Evolutionary conservation across 768 basidiomycete genomes (phyloP), one percentile per base, ranked within the genome.

Genomic region (Suillus cothurnatus): DNA sequence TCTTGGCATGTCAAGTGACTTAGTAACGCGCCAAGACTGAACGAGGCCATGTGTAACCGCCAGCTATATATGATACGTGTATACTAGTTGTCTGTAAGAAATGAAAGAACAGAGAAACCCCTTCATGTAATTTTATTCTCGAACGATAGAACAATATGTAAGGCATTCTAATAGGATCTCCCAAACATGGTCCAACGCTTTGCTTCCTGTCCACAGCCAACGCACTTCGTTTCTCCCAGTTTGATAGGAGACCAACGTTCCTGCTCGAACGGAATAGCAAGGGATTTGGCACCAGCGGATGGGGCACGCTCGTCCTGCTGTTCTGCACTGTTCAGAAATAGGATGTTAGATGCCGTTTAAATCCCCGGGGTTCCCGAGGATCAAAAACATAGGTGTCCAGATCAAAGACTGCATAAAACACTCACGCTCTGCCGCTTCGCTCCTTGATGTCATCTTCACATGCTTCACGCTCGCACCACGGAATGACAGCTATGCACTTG

Each of bases 371-470:
- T 52, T 34, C n/a, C 14, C 62, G 47, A 45, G 32, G 23, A 32
- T 55, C 26, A 52, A 52, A 26, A 17, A 31, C 28, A 19, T 31
- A 21, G 21, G 21, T 6, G 26, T 21, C 39, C 19, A 12, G 6
- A 43, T 31, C 15, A 39, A 61, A 28, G 34, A 62, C 55, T 49
- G 55, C 38, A 59, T 26, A 47, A 50, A 64, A 66, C 68, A 71
- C 69, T 82, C 77, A 96, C 93, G 91, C 87, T 76, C 88, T 83
- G 64, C 88, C 94, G 73, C 90, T 94, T 67, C 93, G 84, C 72
- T 99, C 95, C 82, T 99, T 99, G 84, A 99, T 98, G 71, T 95
- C 93, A 75, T 99, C 97, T 77, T 99, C 97, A 73, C 97, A 99
- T 17, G 83, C 84, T 74, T 93, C 93, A 23, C 81, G 85, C 78